Evolutionary conservation across 257 asterid genomes (phyloP).

Genomic region (Nicotiana tabacum): DNA sequence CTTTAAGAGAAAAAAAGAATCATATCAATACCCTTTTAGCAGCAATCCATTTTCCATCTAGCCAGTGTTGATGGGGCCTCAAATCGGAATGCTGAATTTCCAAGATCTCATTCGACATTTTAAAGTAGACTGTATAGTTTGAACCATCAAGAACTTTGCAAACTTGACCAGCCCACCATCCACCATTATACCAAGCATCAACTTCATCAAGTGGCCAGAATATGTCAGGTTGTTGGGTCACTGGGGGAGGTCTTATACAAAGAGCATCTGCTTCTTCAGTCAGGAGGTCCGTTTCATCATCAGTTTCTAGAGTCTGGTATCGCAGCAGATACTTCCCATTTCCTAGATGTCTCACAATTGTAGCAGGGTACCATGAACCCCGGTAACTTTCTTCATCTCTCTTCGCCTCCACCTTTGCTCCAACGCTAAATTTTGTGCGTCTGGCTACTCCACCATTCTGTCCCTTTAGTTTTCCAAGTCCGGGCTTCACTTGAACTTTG

Average conservation of each 20-base stretch:
- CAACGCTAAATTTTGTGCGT: constrained; percentile 22
- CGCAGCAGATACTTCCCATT: constrained; percentile 35
- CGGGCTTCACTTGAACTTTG: constrained; percentile 30
- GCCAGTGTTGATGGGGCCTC: constrained; percentile 59
- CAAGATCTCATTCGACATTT: constrained; percentile 27
- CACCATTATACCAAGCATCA: constrained; percentile 50
- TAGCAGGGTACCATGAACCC: constrained; percentile 55
- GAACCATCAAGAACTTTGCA: constrained; percentile 27
- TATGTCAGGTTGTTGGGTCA: constrained; percentile 21
- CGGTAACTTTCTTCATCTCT: constrained; percentile 35
- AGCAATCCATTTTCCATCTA: constrained; percentile 41
- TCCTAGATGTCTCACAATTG: constrained; percentile 22
- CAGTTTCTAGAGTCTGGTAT: constrained; percentile 39
- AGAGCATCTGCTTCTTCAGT: constrained; percentile 37
- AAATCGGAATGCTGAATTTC: constrained; percentile 48
- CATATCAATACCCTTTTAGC: constrained; percentile 26
- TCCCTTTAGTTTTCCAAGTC: constrained; percentile 22
- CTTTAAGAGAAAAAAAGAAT: neutral
- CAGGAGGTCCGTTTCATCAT: constrained; percentile 25
- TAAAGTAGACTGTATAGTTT: constrained; percentile 34
- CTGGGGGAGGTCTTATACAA: constrained; percentile 51
- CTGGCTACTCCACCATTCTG: constrained; percentile 14
- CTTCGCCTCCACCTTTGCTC: constrained; percentile 47
- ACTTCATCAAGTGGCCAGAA: constrained; percentile 42
- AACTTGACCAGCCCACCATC: constrained; percentile 57